A percentile compares a stretch with the other conserved stretches of the same genome.
Conservation (phyloP, 2,329 filamentous ascomycete genomes). For the Penicillium vulpinum region DNA sequence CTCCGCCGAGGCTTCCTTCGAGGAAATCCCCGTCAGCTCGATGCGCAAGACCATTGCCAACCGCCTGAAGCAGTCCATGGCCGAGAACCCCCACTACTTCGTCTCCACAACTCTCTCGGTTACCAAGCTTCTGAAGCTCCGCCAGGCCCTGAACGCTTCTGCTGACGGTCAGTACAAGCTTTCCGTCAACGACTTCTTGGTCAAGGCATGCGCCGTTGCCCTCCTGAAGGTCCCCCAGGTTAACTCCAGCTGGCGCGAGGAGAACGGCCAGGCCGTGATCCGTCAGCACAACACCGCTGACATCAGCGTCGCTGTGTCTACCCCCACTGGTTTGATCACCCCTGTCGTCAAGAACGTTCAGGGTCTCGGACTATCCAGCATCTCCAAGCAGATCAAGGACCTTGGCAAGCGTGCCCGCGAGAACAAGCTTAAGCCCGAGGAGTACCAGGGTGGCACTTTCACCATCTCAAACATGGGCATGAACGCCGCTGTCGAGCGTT, state of each 20-base stretch:
- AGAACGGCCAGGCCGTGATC: constrained; percentile 74
- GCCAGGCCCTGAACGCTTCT: constrained; percentile 84
- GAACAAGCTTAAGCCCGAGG: constrained; percentile 98
- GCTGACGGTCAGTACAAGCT: constrained; percentile 96
- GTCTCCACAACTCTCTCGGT: constrained; percentile 90
- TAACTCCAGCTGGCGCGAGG: constrained; percentile 88
- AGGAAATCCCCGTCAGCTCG: constrained; percentile 79
- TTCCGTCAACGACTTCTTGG: constrained; percentile 98
- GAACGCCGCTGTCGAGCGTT: constrained; percentile 94
- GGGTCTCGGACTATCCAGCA: constrained; percentile 79
- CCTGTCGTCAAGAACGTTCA: constrained; percentile 92
- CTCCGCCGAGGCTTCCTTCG: constrained; percentile 66
- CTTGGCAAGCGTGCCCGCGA: constrained; percentile 94
- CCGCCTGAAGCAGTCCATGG: constrained; percentile 83
- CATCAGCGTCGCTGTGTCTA: constrained; percentile 93
- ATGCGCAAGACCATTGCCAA: constrained; percentile 99
- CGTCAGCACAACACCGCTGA: constrained; percentile 92
- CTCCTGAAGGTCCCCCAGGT: constrained; percentile 91
- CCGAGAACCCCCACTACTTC: constrained; percentile 98
- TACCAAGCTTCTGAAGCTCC: constrained; percentile 92
- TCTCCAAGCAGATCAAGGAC: constrained; percentile 89
- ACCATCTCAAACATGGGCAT: constrained; percentile 99
- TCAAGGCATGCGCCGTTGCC: constrained; percentile 90
- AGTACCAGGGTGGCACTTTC: constrained; percentile 98
- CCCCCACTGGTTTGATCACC: constrained; percentile 90